These are phyloP conservation scores for Chamaecyparis obtusa DNA, from an alignment of 75 land plant genomes.

Conservation along the genomic window DNA sequence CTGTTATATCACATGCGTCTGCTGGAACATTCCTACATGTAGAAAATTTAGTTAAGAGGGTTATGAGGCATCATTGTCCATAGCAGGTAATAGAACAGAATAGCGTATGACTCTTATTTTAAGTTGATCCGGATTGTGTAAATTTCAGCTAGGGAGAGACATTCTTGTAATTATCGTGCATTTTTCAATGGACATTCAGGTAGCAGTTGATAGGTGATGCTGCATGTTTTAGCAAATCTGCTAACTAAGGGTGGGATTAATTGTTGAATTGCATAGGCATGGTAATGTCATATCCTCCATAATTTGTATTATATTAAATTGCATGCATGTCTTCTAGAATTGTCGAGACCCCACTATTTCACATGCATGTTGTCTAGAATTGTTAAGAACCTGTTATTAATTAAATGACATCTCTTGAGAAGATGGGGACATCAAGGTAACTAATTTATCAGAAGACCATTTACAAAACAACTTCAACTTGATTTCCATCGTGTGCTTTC, in stretches of 20 bases:
- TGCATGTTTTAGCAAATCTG: background rate
- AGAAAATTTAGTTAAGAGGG: background rate
- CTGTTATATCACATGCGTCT: background rate
- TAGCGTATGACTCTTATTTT: background rate
- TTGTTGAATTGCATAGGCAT: background rate
- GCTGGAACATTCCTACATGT: background rate
- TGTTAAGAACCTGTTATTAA: background rate
- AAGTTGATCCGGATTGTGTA: background rate
- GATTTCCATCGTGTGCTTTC: background rate
- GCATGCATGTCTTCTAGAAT: background rate
- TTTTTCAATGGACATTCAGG: background rate
- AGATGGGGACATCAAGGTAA: background rate
- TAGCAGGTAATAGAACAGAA: background rate
- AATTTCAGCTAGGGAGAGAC: background rate
- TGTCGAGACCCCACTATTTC: background rate
- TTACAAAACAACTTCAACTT: background rate
- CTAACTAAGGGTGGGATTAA: background rate
- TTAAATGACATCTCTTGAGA: background rate
- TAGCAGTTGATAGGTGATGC: background rate
- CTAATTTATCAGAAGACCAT: background rate
- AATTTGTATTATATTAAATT: background rate
- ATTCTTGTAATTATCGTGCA: background rate
- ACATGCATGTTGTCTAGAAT: background rate
- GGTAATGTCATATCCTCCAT: background rate
- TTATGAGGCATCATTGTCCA: background rate